Evolutionary conservation across 2,329 filamentous ascomycete species (phyloP).

Genomic region (Ophiostoma pallidulum): DNA sequence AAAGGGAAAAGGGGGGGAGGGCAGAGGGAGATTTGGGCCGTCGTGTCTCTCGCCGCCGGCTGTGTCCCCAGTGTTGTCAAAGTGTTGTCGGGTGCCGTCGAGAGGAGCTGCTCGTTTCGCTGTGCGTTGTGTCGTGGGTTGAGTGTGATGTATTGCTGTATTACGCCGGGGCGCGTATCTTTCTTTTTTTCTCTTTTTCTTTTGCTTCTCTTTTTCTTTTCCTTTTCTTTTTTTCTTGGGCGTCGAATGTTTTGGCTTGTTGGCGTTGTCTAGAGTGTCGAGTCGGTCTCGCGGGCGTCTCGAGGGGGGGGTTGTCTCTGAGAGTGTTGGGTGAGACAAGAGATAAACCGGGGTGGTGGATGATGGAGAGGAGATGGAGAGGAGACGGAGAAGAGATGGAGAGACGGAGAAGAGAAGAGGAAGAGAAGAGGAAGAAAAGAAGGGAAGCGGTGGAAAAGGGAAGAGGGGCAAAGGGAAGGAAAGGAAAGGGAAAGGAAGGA

Average conservation of each 20-base stretch:
- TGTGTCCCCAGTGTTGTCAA: no score
- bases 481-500: neutral
- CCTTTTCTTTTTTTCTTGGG: neutral
- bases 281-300: no score
- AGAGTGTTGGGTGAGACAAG: no score
- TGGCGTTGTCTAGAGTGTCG: neutral
- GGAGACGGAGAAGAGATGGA: neutral
- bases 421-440: neutral
- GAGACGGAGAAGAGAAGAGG: neutral
- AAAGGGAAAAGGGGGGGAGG: no score
- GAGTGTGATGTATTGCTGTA: no score
- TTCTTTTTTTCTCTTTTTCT: neutral
- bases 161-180: no score
- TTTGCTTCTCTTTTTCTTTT: neutral
- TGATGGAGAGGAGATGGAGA: neutral
- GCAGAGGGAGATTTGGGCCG: no score
- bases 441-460: neutral
- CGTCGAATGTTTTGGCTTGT: neutral
- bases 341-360: neutral
- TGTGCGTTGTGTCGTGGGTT: no score
- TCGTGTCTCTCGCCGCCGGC: no score
- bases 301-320: no score
- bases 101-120: no score
- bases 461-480: neutral
- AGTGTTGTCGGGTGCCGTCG: no score